Conservation (phyloP, 176 grass and related monocot species). For the Puccinellia tenuiflora region DNA sequence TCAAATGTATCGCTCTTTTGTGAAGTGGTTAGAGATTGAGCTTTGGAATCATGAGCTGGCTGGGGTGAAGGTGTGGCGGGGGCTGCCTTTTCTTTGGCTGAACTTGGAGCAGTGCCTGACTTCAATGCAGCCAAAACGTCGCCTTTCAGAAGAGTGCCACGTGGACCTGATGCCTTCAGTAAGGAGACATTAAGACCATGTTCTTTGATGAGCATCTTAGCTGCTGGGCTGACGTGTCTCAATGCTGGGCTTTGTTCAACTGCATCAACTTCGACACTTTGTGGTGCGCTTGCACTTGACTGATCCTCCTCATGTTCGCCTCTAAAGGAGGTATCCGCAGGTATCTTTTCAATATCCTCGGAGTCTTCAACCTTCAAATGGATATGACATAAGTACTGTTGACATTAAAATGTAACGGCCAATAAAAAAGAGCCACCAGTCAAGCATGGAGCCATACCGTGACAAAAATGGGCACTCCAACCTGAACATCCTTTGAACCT, state of each 20-base stretch:
- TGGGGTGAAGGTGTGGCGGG: conserved; percentile 28
- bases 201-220: conserved; percentile 87
- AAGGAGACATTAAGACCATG: conserved; percentile 59
- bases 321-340: conserved; percentile 52
- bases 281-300: conserved; percentile 27
- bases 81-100: conserved; percentile 46
- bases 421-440: background rate
- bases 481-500: conserved; percentile 94
- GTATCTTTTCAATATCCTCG: conserved; percentile 74
- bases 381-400: background rate
- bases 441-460: conserved; percentile 60
- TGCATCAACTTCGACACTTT: conserved; percentile 33
- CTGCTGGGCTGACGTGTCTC: conserved; percentile 76
- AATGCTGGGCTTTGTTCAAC: conserved; percentile 38
- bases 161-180: conserved; percentile 82
- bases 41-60: conserved; percentile 35
- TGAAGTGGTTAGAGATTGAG: conserved; percentile 25
- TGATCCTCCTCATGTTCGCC: conserved; percentile 51
- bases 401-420: conserved; percentile 3
- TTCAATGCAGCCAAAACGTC: conserved; percentile 78
- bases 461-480: conserved; percentile 86
- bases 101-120: conserved; percentile 39
- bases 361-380: conserved; percentile 78
- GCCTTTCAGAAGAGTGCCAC: conserved; percentile 93
- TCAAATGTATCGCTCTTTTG: conserved; percentile 44